Conservation (phyloP, 2,329 filamentous ascomycete species). For the Penicillium expansum region DNA sequence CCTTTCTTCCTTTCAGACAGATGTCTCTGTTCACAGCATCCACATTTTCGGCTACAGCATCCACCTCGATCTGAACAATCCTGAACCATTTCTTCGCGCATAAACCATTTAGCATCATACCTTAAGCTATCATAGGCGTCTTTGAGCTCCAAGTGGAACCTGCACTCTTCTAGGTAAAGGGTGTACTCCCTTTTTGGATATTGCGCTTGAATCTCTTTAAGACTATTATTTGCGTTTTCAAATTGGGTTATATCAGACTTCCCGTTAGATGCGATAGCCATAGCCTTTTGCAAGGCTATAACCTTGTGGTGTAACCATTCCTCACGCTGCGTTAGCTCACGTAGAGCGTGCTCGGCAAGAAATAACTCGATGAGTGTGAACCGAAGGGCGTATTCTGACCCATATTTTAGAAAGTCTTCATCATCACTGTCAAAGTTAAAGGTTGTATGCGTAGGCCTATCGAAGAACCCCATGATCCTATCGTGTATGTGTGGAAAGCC, state of each 20-base stretch:
- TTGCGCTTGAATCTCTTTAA: neutral
- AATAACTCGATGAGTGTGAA: neutral
- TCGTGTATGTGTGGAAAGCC: neutral
- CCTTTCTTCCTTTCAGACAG: slow-evolving; percentile 1
- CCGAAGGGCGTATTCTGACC: neutral
- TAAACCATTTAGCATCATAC: slow-evolving; percentile 4
- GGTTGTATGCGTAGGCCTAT: neutral
- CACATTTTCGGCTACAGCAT: slow-evolving; percentile 14
- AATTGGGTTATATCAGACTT: neutral
- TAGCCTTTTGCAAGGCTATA: neutral
- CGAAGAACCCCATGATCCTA: neutral
- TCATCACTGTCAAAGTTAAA: no score
- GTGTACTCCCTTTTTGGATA: neutral
- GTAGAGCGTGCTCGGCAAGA: neutral
- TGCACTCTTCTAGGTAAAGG: neutral
- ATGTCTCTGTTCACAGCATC: slow-evolving; percentile 7
- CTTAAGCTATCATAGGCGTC: slow-evolving; percentile 3
- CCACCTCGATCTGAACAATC: slow-evolving; percentile 9
- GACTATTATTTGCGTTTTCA: neutral
- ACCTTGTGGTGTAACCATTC: neutral
- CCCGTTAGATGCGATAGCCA: neutral
- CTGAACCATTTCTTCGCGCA: slow-evolving; percentile 9
- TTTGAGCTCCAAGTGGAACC: neutral
- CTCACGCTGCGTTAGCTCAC: neutral
- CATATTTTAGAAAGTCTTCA: neutral